A percentile compares a stretch with the other conserved stretches of the same genome.
phyloP scores from a whole-genome alignment of 805 yeast genomes.

The Metschnikowia dekortorum region DNA sequence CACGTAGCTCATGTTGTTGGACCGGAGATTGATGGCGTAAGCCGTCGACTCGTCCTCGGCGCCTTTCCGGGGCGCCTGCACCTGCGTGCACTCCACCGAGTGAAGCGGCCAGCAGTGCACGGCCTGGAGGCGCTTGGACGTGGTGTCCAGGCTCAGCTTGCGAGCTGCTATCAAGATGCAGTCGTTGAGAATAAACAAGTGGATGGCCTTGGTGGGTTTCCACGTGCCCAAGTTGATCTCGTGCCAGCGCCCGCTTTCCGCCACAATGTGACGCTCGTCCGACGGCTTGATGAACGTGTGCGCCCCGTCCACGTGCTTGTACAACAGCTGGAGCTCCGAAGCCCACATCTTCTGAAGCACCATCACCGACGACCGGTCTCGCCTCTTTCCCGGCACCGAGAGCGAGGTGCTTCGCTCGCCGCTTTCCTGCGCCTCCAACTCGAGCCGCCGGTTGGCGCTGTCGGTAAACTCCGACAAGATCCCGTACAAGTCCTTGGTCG shows the following conservation, averaged over 20 bases:
- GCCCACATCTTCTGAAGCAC: slow-evolving; percentile 82
- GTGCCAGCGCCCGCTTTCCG: slow-evolving; percentile 80
- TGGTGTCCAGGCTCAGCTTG: slow-evolving; percentile 30
- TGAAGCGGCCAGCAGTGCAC: slow-evolving; percentile 75
- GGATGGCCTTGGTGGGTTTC: slow-evolving; percentile 73
- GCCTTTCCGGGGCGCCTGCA: slow-evolving; percentile 21
- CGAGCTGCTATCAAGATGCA: slow-evolving; percentile 68
- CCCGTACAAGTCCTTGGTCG: slow-evolving; percentile 55
- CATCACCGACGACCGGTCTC: slow-evolving; percentile 65
- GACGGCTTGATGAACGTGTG: slow-evolving; percentile 69
- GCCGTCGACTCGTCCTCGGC: slow-evolving; percentile 22
- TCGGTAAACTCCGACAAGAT: slow-evolving; percentile 56
- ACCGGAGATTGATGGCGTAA: slow-evolving; percentile 44
- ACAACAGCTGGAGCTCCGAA: slow-evolving; percentile 60
- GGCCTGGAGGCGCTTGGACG: slow-evolving; percentile 49
- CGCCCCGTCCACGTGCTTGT: slow-evolving; percentile 87
- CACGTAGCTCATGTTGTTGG: slow-evolving; percentile 47
- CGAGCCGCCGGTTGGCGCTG: slow-evolving; percentile 56
- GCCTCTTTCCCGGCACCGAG: slow-evolving; percentile 19
- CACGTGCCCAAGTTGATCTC: slow-evolving; percentile 83
- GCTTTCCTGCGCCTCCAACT: slow-evolving; percentile 19
- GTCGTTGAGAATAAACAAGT: slow-evolving; percentile 74
- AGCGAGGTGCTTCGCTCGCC: slow-evolving; percentile 8
- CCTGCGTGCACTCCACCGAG: slow-evolving; percentile 49
- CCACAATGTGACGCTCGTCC: slow-evolving; percentile 76